phyloP scores from a whole-genome alignment of 2,329 filamentous ascomycete species.

The Xylaria sp. region DNA sequence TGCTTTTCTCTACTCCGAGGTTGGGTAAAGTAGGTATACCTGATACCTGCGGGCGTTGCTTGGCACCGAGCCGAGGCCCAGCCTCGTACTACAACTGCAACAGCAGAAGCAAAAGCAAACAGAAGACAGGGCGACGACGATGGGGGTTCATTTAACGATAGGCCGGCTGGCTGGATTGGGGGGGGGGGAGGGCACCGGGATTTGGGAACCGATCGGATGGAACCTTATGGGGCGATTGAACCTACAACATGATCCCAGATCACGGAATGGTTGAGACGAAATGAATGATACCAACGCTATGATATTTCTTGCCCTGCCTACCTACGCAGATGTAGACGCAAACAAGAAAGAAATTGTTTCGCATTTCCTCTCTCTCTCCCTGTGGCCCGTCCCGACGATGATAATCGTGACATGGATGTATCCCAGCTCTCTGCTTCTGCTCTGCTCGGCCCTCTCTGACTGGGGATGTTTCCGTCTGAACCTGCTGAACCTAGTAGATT shows the following conservation, averaged over 20 bases:
- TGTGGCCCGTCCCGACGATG: constrained; percentile 3
- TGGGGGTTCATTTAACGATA: not conserved
- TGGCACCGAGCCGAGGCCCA: not conserved
- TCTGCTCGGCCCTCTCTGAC: too few species aligned
- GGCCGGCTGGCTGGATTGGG: not conserved
- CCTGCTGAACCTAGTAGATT: too few species aligned
- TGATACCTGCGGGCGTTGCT: not conserved
- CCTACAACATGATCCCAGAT: constrained; percentile 8
- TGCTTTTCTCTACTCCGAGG: too few species aligned
- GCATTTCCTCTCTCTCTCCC: constrained; percentile 4
- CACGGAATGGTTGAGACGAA: constrained; percentile 3
- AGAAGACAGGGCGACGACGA: not conserved
- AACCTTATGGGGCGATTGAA: constrained; percentile 7
- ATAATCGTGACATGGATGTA: constrained; percentile 10
- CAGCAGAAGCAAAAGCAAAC: too few species aligned
- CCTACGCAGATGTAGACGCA: not conserved
- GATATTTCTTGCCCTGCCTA: constrained; percentile 10
- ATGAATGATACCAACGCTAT: constrained; percentile 26
- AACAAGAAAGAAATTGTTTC: not conserved
- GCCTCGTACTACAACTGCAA: too few species aligned
- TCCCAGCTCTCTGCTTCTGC: not conserved
- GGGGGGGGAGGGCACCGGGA: too few species aligned
- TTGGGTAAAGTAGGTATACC: not conserved
- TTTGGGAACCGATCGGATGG: too few species aligned
- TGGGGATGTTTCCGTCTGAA: constrained; percentile 19